Conservation (phyloP, 305 asterid genomes). For the Caryopteris hybrid region DNA sequence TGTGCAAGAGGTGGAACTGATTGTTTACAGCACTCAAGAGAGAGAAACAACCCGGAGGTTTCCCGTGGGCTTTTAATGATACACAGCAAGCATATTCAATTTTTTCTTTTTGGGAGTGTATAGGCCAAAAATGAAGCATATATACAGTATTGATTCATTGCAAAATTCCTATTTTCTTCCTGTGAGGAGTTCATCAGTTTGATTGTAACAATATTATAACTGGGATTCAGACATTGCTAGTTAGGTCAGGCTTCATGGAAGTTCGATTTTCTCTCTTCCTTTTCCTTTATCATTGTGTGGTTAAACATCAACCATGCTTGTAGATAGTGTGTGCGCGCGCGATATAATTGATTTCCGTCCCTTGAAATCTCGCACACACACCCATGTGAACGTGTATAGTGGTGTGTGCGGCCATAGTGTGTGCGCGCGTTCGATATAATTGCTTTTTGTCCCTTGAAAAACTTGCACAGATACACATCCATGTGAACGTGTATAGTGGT, state of each 20-base stretch:
- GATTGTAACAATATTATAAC: conserved; percentile 21
- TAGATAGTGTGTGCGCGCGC: too few species aligned
- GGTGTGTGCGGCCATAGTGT: too few species aligned
- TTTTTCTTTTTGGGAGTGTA: conserved; percentile 14
- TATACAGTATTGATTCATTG: conserved; percentile 17
- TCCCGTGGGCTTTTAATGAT: neutral
- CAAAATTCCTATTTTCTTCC: conserved; percentile 6
- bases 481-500: too few species aligned
- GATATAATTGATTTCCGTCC: too few species aligned
- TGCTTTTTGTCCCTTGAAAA: neutral
- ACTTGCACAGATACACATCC: neutral
- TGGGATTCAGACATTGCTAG: conserved; percentile 19
- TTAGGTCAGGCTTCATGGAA: neutral
- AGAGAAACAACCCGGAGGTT: neutral
- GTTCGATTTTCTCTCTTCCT: neutral
- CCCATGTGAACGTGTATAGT: too few species aligned
- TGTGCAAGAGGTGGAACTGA: conserved; percentile 6
- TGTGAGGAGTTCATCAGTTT: conserved; percentile 22
- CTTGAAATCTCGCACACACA: too few species aligned
- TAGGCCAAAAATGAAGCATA: conserved; percentile 25
- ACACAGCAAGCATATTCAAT: conserved; percentile 12
- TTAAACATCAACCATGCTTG: too few species aligned
- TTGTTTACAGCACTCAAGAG: neutral
- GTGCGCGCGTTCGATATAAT: too few species aligned
- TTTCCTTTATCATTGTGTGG: too few species aligned